Conservation (phyloP, 345 rosid genomes). For the Viola odorata region DNA sequence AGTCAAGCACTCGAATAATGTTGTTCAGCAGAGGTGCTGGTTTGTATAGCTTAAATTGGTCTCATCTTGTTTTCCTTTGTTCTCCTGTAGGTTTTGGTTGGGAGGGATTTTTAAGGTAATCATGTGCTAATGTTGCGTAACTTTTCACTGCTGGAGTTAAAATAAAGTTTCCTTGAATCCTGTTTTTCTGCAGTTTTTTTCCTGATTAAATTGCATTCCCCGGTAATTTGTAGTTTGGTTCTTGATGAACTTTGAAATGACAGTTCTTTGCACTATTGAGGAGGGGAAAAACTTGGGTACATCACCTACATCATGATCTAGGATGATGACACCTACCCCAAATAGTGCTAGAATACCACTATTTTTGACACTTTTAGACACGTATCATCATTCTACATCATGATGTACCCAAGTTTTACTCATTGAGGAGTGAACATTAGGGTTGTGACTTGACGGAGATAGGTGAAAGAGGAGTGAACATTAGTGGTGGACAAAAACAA, state of each 20-base stretch:
- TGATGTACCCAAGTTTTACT: too few species aligned
- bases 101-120: constrained; percentile 87
- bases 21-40: too few species aligned
- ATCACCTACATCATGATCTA: too few species aligned
- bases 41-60: neutral
- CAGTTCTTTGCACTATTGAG: too few species aligned
- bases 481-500: constrained; percentile 35
- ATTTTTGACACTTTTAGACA: constrained; percentile 25
- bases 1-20: too few species aligned
- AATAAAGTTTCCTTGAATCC: neutral
- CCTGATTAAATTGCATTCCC: neutral
- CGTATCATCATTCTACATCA: constrained; percentile 20
- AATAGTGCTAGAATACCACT: too few species aligned
- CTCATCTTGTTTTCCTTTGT: constrained; percentile 2
- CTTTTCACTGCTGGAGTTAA: constrained; percentile 1
- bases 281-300: too few species aligned
- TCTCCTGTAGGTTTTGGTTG: constrained; percentile 71
- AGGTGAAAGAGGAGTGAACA: constrained; percentile 31
- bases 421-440: too few species aligned
- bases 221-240: neutral
- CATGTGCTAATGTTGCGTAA: neutral
- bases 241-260: neutral
- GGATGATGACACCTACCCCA: too few species aligned
- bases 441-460: constrained; percentile 54
- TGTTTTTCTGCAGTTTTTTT: neutral